Evolutionary conservation across 257 asterid genomes (phyloP).

Genomic region (Solanum phureja): DNA sequence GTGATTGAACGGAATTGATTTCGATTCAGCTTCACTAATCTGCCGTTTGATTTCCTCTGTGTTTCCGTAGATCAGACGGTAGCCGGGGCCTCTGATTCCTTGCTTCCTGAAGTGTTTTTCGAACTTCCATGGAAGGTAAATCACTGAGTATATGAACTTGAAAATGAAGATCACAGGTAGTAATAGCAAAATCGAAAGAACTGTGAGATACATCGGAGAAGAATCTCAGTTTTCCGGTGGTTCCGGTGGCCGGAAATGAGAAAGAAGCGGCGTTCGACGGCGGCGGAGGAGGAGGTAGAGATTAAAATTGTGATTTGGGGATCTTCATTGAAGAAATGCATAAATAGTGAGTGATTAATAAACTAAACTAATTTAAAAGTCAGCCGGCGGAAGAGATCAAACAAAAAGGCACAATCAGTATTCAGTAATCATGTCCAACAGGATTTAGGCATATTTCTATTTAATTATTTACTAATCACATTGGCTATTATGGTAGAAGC

Average conservation of each 20-base stretch:
- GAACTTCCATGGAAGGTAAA: slow-evolving; percentile 32
- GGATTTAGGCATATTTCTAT: not conserved
- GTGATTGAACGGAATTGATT: slow-evolving; percentile 31
- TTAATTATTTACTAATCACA: not conserved
- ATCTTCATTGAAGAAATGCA: not conserved
- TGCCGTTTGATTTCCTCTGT: slow-evolving; percentile 25
- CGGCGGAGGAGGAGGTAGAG: not conserved
- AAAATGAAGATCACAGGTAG: not conserved
- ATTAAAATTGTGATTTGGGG: not conserved
- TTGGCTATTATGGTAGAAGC: not conserved
- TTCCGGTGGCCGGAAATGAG: not conserved
- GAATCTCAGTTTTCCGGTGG: not conserved
- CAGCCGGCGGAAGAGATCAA: not conserved
- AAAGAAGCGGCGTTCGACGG: not conserved
- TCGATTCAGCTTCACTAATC: slow-evolving; percentile 31
- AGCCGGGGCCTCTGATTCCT: slow-evolving; percentile 40
- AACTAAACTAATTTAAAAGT: not conserved
- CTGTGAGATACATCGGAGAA: not conserved
- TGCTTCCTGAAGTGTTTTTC: slow-evolving; percentile 33
- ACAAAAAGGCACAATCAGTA: not conserved
- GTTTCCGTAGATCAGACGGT: slow-evolving; percentile 46
- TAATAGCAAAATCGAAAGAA: not conserved
- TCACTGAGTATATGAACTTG: not conserved
- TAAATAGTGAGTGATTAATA: not conserved
- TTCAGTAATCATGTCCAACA: not conserved